Base-by-base conservation (phyloP, 345 rosid genomes). In the Adansonia digitata region DNA sequence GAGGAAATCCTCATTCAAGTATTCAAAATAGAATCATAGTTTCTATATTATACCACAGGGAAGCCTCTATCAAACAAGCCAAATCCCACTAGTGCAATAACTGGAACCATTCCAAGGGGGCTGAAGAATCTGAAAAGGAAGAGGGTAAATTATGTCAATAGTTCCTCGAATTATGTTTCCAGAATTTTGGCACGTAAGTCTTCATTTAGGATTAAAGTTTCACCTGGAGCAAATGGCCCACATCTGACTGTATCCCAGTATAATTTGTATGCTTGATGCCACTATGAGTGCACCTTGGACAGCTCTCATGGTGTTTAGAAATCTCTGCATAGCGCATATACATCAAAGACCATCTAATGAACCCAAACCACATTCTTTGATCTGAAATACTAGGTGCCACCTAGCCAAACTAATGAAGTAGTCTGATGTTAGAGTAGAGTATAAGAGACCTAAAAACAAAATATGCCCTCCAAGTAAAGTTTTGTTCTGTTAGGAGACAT, bases 221-320 rank as follows among this genome's bases (percentile, higher is more conserved):
- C 86, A 95, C 99, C 99, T 90, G 85, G 99, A 91, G 82, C 94
- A 95, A 40, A 95, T 91, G 43, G 88, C 98, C 99, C 99, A 95
- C 78, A 95, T 78, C 72, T 93, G 99, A 81, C 99, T 95, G 82
- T 88, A 95, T 60, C 99, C 99, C 46, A 95, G 85, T 71, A 95
- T 90, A 77, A 93, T 95, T 77, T 95, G 99, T 79, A 95, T 82
- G 77, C 98, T 95, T 57, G 99, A 95, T 83, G 98, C 91, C 69
- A 95, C 96, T 31, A 95, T 95, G 20, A 95, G 74, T 43, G 99
- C 99, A 51, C 99, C 98, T 89, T 95, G 99, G 62, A 95, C 97
- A 0, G 99, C 99, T 82, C 94, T 93, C 97, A 93, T 95, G 56
- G 99, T 93, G 79, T 80, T 87, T 22, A 89, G 84, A 82, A 95